Conservation (phyloP, 805 yeast genomes). For the Torulaspora delbrueckii region DNA sequence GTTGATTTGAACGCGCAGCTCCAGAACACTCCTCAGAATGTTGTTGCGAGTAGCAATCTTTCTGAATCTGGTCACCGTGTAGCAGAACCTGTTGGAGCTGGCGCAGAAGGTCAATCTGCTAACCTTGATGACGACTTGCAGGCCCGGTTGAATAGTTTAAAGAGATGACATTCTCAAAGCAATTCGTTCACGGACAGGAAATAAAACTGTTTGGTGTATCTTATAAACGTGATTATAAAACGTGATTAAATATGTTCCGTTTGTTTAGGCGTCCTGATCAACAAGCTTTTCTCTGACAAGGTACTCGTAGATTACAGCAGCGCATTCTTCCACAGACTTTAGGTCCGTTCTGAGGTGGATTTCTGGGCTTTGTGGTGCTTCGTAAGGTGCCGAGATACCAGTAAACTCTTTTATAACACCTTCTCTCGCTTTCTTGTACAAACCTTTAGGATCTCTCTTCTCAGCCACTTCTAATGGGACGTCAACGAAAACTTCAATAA, state of each 20-base stretch:
- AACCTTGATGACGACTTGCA: slow-evolving; percentile 77
- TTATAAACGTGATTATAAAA: background rate
- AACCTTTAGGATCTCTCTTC: slow-evolving; percentile 94
- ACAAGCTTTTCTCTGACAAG: slow-evolving; percentile 46
- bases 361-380: slow-evolving; percentile 83
- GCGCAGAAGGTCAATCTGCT: slow-evolving; percentile 20
- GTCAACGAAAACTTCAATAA: slow-evolving; percentile 86
- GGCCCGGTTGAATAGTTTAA: slow-evolving; percentile 79
- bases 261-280: slow-evolving; percentile 4
- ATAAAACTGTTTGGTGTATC: background rate
- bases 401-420: slow-evolving; percentile 93
- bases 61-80: slow-evolving; percentile 36
- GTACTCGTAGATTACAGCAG: slow-evolving; percentile 63
- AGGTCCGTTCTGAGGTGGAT: slow-evolving; percentile 71
- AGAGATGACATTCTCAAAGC: slow-evolving; percentile 38
- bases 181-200: background rate
- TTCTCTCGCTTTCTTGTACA: slow-evolving; percentile 94
- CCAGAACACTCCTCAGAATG: slow-evolving; percentile 43
- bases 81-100: slow-evolving; percentile 52
- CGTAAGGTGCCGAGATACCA: slow-evolving; percentile 94
- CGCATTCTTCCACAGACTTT: slow-evolving; percentile 74
- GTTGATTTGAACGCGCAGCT: slow-evolving; percentile 61
- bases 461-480: slow-evolving; percentile 94
- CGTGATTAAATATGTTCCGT: background rate
- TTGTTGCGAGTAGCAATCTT: slow-evolving; percentile 15